Evolutionary conservation across 495 filamentous ascomycete genomes (phyloP).

Genomic region (Coniosporium apollinis): DNA sequence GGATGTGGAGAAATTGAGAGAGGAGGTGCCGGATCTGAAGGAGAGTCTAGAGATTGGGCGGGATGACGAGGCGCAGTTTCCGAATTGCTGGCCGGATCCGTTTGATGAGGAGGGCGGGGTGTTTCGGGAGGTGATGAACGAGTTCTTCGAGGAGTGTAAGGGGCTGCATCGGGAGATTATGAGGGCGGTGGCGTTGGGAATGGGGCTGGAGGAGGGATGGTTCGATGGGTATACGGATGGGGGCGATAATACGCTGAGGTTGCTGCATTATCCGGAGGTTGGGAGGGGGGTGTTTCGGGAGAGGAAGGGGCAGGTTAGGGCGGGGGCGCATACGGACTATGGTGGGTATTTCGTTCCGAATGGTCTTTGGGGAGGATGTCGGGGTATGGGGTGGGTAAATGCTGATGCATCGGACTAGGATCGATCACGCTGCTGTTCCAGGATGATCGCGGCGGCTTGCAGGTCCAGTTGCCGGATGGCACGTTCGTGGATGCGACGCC

Average conservation of each 20-base stretch:
- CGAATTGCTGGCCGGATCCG: conserved; percentile 69
- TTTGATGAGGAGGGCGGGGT: conserved; percentile 40
- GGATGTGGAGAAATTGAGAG: conserved; percentile 42
- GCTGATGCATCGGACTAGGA: no score
- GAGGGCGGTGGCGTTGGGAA: conserved; percentile 72
- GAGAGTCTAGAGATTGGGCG: conserved; percentile 74
- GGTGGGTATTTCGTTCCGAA: no score
- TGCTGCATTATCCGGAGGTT: conserved; percentile 76
- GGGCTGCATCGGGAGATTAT: conserved; percentile 62
- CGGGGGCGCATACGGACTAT: conserved; percentile 80
- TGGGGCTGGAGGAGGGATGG: conserved; percentile 54
- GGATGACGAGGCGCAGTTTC: conserved; percentile 45
- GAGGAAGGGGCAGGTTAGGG: conserved; percentile 52
- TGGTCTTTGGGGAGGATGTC: no score
- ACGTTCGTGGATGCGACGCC: conserved; percentile 73
- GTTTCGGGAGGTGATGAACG: conserved; percentile 57
- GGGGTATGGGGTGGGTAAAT: no score
- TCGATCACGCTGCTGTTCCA: conserved; percentile 83
- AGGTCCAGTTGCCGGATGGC: conserved; percentile 63
- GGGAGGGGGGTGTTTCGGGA: conserved; percentile 46
- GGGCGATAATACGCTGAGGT: conserved; percentile 74
- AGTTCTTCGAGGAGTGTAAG: conserved; percentile 60
- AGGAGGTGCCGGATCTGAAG: conserved; percentile 56
- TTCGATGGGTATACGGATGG: conserved; percentile 60
- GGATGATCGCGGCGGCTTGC: conserved; percentile 63